Evolutionary conservation across 306 rosid genomes (phyloP).

Genomic region (Malus asiatica): DNA sequence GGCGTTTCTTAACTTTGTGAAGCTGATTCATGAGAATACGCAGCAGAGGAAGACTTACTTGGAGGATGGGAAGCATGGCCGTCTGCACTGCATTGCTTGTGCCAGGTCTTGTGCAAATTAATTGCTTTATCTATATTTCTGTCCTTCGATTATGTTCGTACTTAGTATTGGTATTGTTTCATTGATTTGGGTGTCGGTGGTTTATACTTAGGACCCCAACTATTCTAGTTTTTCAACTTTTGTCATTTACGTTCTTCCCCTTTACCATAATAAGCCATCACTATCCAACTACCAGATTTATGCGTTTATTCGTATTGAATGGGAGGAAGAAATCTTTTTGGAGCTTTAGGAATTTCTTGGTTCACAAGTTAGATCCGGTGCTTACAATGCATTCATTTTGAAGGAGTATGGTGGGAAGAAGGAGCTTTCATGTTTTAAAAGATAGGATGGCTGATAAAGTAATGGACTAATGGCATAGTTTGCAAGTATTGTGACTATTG

Average conservation of each 20-base stretch:
- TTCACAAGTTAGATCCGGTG: not conserved
- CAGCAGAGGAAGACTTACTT: constrained; percentile 57
- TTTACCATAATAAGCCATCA: not conserved
- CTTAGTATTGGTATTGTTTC: not conserved
- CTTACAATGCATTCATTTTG: not conserved
- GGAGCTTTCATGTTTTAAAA: not conserved
- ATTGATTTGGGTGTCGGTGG: not conserved
- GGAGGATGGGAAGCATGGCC: constrained; percentile 72
- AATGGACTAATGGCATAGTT: not conserved
- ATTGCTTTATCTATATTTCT: constrained; percentile 2
- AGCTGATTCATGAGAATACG: constrained; percentile 52
- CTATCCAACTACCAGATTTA: not conserved
- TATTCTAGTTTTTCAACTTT: not conserved
- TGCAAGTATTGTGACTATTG: not conserved
- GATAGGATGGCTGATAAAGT: not conserved
- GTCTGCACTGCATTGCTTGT: constrained; percentile 77
- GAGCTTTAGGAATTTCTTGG: not conserved
- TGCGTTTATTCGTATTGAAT: not conserved
- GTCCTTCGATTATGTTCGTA: not conserved
- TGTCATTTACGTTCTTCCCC: not conserved
- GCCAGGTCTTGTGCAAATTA: constrained; percentile 52
- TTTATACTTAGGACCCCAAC: not conserved
- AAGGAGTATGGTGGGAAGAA: not conserved
- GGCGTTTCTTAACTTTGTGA: constrained; percentile 57
- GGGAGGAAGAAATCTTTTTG: not conserved